A percentile compares a stretch with the other conserved stretches of the same genome.
Evolutionary conservation across 768 basidiomycete genomes (phyloP).

Genomic region (Russula vinacea): DNA sequence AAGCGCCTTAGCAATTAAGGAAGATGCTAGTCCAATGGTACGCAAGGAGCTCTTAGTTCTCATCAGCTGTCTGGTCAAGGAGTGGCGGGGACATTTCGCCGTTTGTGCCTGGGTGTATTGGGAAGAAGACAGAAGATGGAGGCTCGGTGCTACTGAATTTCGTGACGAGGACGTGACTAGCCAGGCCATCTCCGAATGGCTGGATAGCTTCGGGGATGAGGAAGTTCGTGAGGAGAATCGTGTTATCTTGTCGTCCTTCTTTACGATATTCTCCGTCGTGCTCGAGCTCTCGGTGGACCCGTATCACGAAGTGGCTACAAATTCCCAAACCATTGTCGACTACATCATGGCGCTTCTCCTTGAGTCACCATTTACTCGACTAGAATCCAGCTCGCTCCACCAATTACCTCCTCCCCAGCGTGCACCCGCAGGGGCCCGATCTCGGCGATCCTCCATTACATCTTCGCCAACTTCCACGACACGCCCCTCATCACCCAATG

Average conservation of each 20-base stretch:
- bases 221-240: conserved; percentile 71
- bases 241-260: conserved; percentile 85
- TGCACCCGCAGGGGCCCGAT: conserved; percentile 37
- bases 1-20: conserved; percentile 81
- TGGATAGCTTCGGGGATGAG: conserved; percentile 64
- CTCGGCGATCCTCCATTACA: conserved; percentile 50
- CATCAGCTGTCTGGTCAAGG: conserved; percentile 89
- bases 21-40: conserved; percentile 95
- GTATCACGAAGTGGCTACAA: conserved; percentile 86
- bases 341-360: conserved; percentile 87
- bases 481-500: conserved; percentile 47
- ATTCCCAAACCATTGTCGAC: conserved; percentile 88
- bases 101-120: conserved; percentile 96
- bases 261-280: conserved; percentile 85
- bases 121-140: conserved; percentile 81
- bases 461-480: conserved; percentile 44
- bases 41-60: conserved; percentile 90
- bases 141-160: conserved; percentile 37
- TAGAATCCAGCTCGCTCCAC: conserved; percentile 65
- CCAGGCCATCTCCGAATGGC: conserved; percentile 74
- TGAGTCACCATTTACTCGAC: conserved; percentile 80
- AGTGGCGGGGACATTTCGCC: conserved; percentile 95
- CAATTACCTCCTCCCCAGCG: conserved; percentile 43
- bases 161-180: conserved; percentile 69
- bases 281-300: conserved; percentile 91